These are phyloP conservation scores for Imleria badia DNA, from an alignment of 768 basidiomycete species.

Conservation along the genomic window DNA sequence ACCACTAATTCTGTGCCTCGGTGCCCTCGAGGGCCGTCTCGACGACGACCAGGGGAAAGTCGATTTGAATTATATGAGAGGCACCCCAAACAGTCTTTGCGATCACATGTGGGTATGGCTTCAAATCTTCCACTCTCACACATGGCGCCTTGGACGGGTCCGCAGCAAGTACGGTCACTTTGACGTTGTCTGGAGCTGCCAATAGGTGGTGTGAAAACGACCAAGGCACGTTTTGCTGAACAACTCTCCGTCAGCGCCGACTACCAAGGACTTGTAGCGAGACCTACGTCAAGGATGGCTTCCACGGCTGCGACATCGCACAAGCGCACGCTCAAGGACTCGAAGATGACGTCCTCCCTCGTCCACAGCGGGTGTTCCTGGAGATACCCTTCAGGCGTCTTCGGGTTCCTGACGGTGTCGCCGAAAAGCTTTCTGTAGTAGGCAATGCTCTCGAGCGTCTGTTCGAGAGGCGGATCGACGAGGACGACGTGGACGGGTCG, in stretches of 20 bases:
- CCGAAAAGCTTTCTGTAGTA: background rate
- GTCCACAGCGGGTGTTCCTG: background rate
- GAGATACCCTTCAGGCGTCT: background rate
- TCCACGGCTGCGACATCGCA: conserved; percentile 10
- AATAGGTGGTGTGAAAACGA: conserved; percentile 13
- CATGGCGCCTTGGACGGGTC: conserved; percentile 7
- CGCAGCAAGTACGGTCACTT: conserved; percentile 10
- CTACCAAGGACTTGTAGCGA: background rate
- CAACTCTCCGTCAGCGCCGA: background rate
- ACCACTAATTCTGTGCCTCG: background rate
- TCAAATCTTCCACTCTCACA: conserved; percentile 1
- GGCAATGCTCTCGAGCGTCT: background rate
- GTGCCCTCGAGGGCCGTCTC: conserved; percentile 7
- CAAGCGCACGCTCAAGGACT: background rate
- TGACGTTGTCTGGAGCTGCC: conserved; percentile 7
- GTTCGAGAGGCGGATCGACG: conserved; percentile 18
- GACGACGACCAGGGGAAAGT: conserved; percentile 14
- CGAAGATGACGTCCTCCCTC: conserved; percentile 1
- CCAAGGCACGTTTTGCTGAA: conserved; percentile 26
- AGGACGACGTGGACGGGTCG: conserved; percentile 15
- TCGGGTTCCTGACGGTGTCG: background rate
- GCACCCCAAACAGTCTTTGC: conserved; percentile 5
- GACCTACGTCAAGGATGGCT: conserved; percentile 14
- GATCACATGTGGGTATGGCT: conserved; percentile 3
- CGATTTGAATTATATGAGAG: conserved; percentile 15